Conservation (phyloP, 352 stramenopile genomes). For the Phytophthora pisi region DNA sequence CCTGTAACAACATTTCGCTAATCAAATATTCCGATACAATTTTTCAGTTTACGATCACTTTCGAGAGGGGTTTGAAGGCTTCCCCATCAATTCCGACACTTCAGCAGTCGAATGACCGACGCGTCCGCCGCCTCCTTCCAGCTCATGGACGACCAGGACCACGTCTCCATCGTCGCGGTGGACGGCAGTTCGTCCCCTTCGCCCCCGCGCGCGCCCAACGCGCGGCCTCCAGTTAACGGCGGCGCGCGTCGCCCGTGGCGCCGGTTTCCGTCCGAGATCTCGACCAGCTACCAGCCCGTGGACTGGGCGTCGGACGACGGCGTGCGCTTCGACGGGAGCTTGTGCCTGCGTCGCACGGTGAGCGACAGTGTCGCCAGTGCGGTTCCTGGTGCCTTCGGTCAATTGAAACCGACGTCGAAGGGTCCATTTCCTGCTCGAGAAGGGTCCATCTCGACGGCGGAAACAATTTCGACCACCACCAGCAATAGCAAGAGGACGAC, state of each 20-base stretch:
- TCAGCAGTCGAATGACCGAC: conserved; percentile 13
- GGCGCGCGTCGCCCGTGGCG: conserved; percentile 10
- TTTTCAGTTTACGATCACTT: too few species aligned
- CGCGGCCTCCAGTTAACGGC: not conserved
- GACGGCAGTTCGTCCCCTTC: conserved; percentile 4
- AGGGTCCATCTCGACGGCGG: conserved; percentile 5
- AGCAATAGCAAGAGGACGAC: conserved; percentile 18
- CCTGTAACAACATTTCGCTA: too few species aligned
- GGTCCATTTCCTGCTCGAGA: not conserved
- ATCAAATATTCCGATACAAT: too few species aligned
- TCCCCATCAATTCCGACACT: too few species aligned
- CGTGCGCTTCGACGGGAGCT: conserved; percentile 29
- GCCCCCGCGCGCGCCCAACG: not conserved
- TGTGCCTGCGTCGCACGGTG: conserved; percentile 15
- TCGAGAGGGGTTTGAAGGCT: too few species aligned
- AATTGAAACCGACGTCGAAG: not conserved
- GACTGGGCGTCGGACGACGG: conserved; percentile 38
- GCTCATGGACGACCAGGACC: conserved; percentile 12
- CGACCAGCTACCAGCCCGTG: conserved; percentile 33
- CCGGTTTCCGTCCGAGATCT: conserved; percentile 23
- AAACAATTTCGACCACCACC: not conserved
- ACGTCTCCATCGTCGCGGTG: conserved; percentile 18
- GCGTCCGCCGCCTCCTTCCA: conserved; percentile 6
- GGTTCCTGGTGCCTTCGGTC: conserved; percentile 2
- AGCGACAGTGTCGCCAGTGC: conserved; percentile 20